Percentiles rank a stretch among this genome's conserved stretches.
These are phyloP conservation scores for Saccharum hybrid DNA, from an alignment of 202 grass and related monocot genomes.

Conservation along the genomic window DNA sequence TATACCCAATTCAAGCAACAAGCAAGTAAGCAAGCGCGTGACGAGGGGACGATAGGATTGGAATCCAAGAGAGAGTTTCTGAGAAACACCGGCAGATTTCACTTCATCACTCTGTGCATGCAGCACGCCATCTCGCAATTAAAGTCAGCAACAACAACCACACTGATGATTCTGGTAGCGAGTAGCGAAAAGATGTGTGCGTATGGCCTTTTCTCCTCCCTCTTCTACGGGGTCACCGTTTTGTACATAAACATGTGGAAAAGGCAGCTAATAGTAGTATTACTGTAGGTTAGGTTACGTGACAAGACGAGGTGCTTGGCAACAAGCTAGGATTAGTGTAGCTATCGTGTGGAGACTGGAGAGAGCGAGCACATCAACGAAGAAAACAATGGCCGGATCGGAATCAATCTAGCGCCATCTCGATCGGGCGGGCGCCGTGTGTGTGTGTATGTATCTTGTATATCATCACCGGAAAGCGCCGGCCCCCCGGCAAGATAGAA, in stretches of 20 bases:
- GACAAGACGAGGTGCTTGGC: background rate
- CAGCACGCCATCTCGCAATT: no score
- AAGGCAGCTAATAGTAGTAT: background rate
- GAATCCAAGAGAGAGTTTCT: slow-evolving; percentile 5
- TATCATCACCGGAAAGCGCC: no score
- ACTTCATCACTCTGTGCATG: background rate
- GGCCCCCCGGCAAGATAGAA: background rate
- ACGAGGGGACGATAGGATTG: background rate
- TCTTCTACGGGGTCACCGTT: background rate
- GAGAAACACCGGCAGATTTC: background rate
- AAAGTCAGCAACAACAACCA: background rate
- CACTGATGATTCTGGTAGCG: background rate
- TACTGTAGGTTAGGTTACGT: background rate
- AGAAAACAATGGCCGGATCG: background rate
- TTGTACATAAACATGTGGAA: background rate
- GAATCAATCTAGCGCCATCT: background rate
- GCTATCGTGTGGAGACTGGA: background rate
- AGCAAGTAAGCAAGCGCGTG: background rate
- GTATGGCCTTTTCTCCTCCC: background rate
- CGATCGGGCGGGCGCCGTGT: background rate
- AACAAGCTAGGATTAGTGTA: background rate
- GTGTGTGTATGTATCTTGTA: background rate
- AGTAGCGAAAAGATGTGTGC: background rate
- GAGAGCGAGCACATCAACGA: background rate
- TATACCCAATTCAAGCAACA: background rate